A percentile compares a stretch with the other conserved stretches of the same genome.
Evolutionary conservation across 2,329 filamentous ascomycete species (phyloP).

Genomic region (Pseudogymnoascus sp.): DNA sequence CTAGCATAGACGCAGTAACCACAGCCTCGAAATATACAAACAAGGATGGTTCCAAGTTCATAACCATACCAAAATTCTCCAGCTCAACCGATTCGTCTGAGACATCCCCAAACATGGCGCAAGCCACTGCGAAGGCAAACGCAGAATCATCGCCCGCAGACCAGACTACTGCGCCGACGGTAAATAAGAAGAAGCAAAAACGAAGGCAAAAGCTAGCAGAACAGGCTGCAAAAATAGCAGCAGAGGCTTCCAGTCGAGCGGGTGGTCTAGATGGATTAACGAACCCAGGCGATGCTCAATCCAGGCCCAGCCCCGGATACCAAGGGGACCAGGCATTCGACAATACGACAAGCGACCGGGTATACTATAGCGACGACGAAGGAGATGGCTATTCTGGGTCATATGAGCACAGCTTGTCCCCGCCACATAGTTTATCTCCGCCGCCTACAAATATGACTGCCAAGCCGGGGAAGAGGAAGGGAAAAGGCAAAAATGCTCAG

Average conservation of each 20-base stretch:
- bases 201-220: conserved; percentile 76
- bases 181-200: conserved; percentile 95
- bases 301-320: background rate
- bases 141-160: conserved; percentile 20
- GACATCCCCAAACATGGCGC: conserved; percentile 39
- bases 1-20: conserved; percentile 40
- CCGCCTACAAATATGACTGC: conserved; percentile 13
- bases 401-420: conserved; percentile 25
- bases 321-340: conserved; percentile 30
- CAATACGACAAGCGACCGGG: conserved; percentile 35
- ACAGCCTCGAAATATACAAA: conserved; percentile 54
- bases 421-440: conserved; percentile 20
- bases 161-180: conserved; percentile 36
- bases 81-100: conserved; percentile 42
- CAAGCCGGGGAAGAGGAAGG: conserved; percentile 34
- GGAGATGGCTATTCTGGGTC: conserved; percentile 26
- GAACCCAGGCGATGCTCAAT: background rate
- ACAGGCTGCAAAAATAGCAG: conserved; percentile 31
- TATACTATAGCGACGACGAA: conserved; percentile 48
- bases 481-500: conserved; percentile 26
- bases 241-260: conserved; percentile 14
- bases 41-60: conserved; percentile 62
- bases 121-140: conserved; percentile 25
- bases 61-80: conserved; percentile 51
- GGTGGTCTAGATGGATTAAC: background rate